Evolutionary conservation across 179 eudicot species (phyloP), one percentile per base, ranked within the genome.

Genomic region (Spergularia azorica): DNA sequence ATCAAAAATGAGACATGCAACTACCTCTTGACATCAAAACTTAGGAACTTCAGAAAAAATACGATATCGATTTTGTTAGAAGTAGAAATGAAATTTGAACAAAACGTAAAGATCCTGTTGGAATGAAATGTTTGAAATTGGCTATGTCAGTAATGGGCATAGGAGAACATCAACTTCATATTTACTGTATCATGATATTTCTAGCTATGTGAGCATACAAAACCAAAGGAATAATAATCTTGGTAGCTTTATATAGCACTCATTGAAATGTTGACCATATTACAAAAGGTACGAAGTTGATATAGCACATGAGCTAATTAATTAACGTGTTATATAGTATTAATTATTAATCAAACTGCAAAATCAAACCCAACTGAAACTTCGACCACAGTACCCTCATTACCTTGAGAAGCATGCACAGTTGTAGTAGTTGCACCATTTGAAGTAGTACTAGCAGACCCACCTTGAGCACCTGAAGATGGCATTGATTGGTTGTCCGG

Each of bases 331-430:
- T 36, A 67, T 41, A 63, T 63, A 71, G 11, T 54, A 3, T 11
- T 6, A 3, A 14, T 3, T 63, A 71, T 71, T 67, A 72, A 74
- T 77, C 72, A 84, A 82, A 85, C 70, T 59, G 75, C 75, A 79
- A 80, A 82, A 54, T 78, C 76, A 16, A 79, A 79, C 62, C 72
- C 69, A 17, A 62, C 41, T 63, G 70, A 70, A 16, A 70, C 79
- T 75, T 80, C 76, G 81, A 75, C 77, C 78, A 66, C 82, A 81
- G 26, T 55, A 21, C 68, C 80, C 73, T 79, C 26, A 52, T 41
- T 74, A 60, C 68, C 84, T 73, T 77, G 81, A 77, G 64, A 50
- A 73, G 48, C 79, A 75, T 66, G 66, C 52, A 73, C 12, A 18
- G 51, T 61, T 57, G 63, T 62, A 50, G 11, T 73, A 8, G 65